phyloP scores from a whole-genome alignment of 202 grass and related monocot genomes.

The Saccharum hybrid region DNA sequence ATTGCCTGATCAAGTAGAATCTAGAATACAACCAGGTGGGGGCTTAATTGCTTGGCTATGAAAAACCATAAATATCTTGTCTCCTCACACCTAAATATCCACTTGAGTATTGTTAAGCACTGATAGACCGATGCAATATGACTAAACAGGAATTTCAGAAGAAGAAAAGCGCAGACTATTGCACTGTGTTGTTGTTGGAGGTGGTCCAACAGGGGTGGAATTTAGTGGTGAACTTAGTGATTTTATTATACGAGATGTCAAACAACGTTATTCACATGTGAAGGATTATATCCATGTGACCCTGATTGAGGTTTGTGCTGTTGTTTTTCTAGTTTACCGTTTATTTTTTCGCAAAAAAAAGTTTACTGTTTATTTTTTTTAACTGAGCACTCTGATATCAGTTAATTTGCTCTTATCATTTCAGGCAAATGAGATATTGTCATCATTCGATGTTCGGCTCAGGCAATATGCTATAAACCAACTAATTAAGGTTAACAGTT shows the following conservation, averaged over 20 bases:
- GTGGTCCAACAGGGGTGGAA: constrained; percentile 90
- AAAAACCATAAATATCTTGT: constrained; percentile 8
- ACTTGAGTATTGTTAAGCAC: background rate
- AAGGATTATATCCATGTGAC: constrained; percentile 96
- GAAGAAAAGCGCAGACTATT: constrained; percentile 79
- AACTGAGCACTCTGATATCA: constrained; percentile 20
- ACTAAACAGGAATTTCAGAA: constrained; percentile 77
- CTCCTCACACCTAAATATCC: constrained; percentile 25
- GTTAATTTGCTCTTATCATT: constrained; percentile 30
- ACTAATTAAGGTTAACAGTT: constrained; percentile 70
- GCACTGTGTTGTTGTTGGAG: constrained; percentile 89
- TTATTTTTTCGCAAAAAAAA: too few species aligned
- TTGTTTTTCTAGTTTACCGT: constrained; percentile 26
- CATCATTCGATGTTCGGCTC: constrained; percentile 88
- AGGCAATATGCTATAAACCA: constrained; percentile 90
- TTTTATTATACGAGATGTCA: constrained; percentile 93
- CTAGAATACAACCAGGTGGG: constrained; percentile 8
- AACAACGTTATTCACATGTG: constrained; percentile 85
- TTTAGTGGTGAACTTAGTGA: constrained; percentile 99
- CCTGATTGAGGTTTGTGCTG: constrained; percentile 80
- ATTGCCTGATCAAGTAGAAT: constrained; percentile 4
- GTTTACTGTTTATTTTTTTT: too few species aligned
- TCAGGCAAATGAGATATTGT: constrained; percentile 98
- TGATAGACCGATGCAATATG: constrained; percentile 10
- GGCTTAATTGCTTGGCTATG: background rate